These are phyloP conservation scores for Neonectria ditissima DNA, from an alignment of 2,329 filamentous ascomycete species.

Conservation along the genomic window DNA sequence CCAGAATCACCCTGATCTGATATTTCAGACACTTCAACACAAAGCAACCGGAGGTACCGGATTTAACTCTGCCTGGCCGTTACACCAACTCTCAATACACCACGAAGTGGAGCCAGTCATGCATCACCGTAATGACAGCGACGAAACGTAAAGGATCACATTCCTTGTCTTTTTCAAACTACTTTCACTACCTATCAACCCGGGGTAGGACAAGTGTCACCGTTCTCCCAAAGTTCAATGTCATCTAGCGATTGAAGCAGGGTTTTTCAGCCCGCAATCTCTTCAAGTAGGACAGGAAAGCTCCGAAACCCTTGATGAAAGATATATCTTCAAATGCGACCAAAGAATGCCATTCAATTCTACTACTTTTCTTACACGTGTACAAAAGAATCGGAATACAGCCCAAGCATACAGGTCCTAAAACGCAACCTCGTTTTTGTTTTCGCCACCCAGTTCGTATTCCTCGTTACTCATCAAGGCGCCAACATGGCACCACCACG, in stretches of 20 bases:
- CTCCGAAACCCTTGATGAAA: not conserved
- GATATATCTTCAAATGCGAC: not conserved
- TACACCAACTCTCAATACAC: not conserved
- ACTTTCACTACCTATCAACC: not conserved
- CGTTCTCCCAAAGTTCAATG: not conserved
- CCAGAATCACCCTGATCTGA: not conserved
- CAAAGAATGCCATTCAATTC: not conserved
- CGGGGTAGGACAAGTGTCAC: not conserved
- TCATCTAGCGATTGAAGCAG: not conserved
- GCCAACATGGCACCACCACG: not conserved
- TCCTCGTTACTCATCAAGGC: not conserved
- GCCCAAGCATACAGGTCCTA: not conserved
- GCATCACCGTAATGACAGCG: not conserved
- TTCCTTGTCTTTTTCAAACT: not conserved
- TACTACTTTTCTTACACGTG: not conserved
- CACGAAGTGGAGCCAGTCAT: not conserved
- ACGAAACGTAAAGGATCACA: not conserved
- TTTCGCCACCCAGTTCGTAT: not conserved
- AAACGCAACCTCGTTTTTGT: not conserved
- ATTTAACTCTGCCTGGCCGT: not conserved
- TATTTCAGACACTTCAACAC: not conserved
- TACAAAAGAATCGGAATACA: slow-evolving; percentile 1
- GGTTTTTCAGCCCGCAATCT: not conserved
- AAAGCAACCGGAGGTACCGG: not conserved
- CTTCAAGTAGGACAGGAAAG: too few relatives aligned